Base-by-base conservation (phyloP, 2,329 filamentous ascomycete genomes). In the Trichoderma arundinaceum region DNA sequence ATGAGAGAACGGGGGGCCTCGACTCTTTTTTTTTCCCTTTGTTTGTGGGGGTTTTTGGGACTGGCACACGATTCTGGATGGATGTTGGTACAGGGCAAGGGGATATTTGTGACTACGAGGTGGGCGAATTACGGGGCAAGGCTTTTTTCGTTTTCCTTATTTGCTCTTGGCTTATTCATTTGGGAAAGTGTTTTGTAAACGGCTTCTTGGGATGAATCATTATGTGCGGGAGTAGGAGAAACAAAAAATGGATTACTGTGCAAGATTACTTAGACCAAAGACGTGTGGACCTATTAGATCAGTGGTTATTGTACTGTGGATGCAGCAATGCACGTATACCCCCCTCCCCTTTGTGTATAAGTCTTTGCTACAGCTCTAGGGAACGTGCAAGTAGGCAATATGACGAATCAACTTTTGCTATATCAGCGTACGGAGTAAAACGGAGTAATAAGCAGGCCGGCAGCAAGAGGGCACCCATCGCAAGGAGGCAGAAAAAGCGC, bases 271-370 rank as follows among this genome's bases (percentile, higher is more conserved):
- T 59, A 48, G 43, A 39, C 43, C 41, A 38, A 38, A 22, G 43
- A 60, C 51, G 33, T 41, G 44, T 32, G 13, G 28, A 60, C 57
- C 33, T 60, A 32, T 41, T 51, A 60, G 54, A 57, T 28, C 17
- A 46, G 32, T 58, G 56, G 41, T 19, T 35, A 22, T 53, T 52
- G 10, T 19, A 35, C 19, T n/a, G 59, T 35, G 41, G 48, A 53
- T 62, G 59, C 46, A 62, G 59, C 59, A 62, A 62, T 62, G 59
- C 59, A 62, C 28, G 35, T 62, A 53, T 62, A 19, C 51, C 48
- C 48, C 59, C 35, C 43, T 22, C 41, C n/a, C 19, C 17, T 15
- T 44, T 22, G 15, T 56, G 46, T 32, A 32, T 19, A 32, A 44
- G 15, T 33, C 13, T 57, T 17, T n/a, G n/a, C n/a, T n/a, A n/a